Evolutionary conservation across 2,329 filamentous ascomycete species (phyloP).

Genomic region (Septoria petroselini): DNA sequence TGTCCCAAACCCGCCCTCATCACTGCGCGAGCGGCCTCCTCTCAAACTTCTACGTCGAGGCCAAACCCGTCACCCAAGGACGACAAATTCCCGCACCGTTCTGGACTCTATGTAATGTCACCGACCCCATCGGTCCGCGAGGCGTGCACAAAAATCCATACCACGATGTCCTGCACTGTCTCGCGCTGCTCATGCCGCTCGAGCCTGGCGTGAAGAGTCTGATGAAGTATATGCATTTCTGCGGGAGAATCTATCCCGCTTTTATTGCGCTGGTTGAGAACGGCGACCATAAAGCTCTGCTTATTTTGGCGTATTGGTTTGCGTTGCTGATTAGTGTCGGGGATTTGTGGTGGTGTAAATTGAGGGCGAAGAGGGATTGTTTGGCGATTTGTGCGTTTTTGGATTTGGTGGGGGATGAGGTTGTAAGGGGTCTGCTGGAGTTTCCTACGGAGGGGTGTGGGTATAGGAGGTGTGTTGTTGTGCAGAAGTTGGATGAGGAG

Average conservation of each 20-base stretch:
- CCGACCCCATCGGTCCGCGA: slow-evolving; percentile 11
- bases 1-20: slow-evolving; percentile 13
- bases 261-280: slow-evolving; percentile 17
- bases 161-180: slow-evolving; percentile 18
- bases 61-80: neutral
- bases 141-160: slow-evolving; percentile 19
- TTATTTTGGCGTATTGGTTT: slow-evolving; percentile 18
- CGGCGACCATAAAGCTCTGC: slow-evolving; percentile 14
- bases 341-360: slow-evolving; percentile 19
- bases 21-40: slow-evolving; percentile 17
- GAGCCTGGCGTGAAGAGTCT: slow-evolving; percentile 14
- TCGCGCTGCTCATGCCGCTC: slow-evolving; percentile 14
- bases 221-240: slow-evolving; percentile 21
- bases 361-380: slow-evolving; percentile 17
- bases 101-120: slow-evolving; percentile 17
- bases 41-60: slow-evolving; percentile 12
- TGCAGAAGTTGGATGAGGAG: no score
- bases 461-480: neutral
- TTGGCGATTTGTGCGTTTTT: slow-evolving; percentile 15
- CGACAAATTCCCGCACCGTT: slow-evolving; percentile 8
- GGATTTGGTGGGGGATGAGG: neutral
- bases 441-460: slow-evolving; percentile 12
- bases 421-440: slow-evolving; percentile 1
- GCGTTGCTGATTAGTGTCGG: slow-evolving; percentile 14
- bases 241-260: slow-evolving; percentile 14